Percentiles rank a stretch among this genome's conserved stretches.
phyloP scores from a whole-genome alignment of 1,284 basidiomycete genomes.

The Kwoniella shivajii region DNA sequence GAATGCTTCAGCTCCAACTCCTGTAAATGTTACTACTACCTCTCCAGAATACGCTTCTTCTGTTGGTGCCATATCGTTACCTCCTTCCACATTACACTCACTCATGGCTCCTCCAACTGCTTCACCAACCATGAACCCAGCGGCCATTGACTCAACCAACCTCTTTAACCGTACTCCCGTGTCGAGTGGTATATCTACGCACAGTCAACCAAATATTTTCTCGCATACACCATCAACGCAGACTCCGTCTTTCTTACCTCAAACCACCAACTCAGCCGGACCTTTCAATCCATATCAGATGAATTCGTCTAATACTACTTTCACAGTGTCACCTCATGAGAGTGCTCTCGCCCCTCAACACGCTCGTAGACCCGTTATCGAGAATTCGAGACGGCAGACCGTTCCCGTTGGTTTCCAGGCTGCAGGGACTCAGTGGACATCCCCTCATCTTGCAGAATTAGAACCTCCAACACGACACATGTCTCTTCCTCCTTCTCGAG shows the following conservation, averaged over 20 bases:
- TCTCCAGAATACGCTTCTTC: conserved; percentile 26
- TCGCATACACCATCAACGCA: not conserved
- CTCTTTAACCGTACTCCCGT: not conserved
- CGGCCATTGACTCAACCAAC: not conserved
- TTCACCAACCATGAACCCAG: not conserved
- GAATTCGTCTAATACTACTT: too few relatives aligned
- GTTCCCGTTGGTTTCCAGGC: conserved; percentile 14
- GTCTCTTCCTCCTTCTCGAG: conserved; percentile 47
- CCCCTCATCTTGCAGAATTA: not conserved
- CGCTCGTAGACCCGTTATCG: conserved; percentile 6
- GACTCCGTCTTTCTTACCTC: not conserved
- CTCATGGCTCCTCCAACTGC: not conserved
- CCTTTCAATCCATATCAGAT: too few relatives aligned
- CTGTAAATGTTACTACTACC: conserved; percentile 15
- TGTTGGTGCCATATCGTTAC: not conserved
- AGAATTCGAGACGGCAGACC: conserved; percentile 11
- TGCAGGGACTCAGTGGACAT: not conserved
- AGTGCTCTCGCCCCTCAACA: too few relatives aligned
- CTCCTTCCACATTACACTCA: not conserved
- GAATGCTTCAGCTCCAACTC: conserved; percentile 33
- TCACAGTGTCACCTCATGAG: too few relatives aligned
- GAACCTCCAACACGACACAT: conserved; percentile 21
- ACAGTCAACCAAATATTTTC: not conserved
- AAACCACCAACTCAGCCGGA: not conserved
- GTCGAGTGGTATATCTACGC: not conserved